Conservation (phyloP, 768 basidiomycete species). For the Cystobasidium onofrii region DNA sequence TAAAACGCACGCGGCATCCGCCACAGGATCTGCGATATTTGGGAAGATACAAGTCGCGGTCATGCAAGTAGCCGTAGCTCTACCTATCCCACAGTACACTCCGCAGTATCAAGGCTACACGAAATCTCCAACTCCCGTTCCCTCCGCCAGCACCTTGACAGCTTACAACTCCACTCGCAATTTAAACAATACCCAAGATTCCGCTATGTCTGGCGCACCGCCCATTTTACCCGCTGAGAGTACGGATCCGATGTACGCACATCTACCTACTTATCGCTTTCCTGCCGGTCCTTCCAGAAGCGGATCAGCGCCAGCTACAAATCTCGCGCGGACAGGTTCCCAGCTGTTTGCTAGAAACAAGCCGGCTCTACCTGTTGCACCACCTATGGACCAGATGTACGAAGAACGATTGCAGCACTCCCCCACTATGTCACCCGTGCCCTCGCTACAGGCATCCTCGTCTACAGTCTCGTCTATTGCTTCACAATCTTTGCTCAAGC, state of each 20-base stretch:
- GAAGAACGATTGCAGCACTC: background rate
- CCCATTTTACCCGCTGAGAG: background rate
- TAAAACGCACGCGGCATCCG: too few species aligned
- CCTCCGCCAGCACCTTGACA: background rate
- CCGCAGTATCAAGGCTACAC: background rate
- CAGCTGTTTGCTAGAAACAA: background rate
- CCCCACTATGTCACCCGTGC: background rate
- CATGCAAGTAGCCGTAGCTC: background rate
- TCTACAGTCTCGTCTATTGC: background rate
- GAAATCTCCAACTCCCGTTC: background rate
- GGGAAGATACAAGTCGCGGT: too few species aligned
- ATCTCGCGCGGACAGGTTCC: background rate
- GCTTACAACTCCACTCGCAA: background rate
- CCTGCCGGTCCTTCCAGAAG: constrained; percentile 6
- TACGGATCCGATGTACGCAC: constrained; percentile 7
- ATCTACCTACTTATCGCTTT: constrained; percentile 23
- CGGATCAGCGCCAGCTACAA: background rate
- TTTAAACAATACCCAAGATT: background rate
- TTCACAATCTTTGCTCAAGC: background rate
- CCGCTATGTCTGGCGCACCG: background rate
- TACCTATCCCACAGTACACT: background rate
- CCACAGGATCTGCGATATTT: too few species aligned
- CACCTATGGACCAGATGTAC: background rate
- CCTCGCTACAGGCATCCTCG: background rate
- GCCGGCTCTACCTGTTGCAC: background rate